Evolutionary conservation across 1,284 basidiomycete genomes (phyloP).

Genomic region (Ceratobasidium sp.): DNA sequence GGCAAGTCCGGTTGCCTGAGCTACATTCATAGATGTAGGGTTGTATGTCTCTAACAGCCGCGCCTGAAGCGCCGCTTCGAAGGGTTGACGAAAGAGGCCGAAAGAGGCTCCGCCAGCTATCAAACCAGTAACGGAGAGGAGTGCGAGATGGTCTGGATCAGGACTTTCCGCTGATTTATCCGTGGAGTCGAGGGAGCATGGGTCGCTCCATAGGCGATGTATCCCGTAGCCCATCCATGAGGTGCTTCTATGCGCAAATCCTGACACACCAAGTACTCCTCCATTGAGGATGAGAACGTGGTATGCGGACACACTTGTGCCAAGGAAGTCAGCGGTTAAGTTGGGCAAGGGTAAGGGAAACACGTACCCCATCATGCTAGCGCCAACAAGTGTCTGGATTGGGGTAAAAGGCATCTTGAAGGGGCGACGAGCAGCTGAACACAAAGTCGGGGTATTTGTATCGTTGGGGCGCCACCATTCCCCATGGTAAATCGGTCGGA

Average conservation of each 20-base stretch:
- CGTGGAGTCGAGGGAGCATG: no score
- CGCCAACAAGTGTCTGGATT: conserved; percentile 14
- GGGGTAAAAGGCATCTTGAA: conserved; percentile 29
- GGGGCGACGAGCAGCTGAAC: neutral
- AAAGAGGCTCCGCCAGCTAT: neutral
- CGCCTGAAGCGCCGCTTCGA: neutral
- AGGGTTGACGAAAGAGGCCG: neutral
- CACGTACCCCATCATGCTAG: conserved; percentile 27
- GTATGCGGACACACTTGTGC: conserved; percentile 8
- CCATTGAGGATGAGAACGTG: conserved; percentile 24
- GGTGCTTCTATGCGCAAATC: conserved; percentile 3
- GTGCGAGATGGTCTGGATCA: conserved; percentile 23
- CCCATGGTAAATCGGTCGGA: neutral
- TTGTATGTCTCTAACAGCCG: conserved; percentile 18
- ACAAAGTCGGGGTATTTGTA: neutral
- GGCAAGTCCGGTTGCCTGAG: neutral
- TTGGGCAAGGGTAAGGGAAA: neutral
- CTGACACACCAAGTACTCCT: conserved; percentile 16
- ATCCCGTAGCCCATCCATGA: neutral
- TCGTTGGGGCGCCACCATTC: neutral
- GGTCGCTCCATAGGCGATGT: neutral
- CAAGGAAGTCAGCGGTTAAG: neutral
- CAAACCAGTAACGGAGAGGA: conserved; percentile 10
- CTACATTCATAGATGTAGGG: neutral
- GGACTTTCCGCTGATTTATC: neutral